These are phyloP conservation scores for Draba incana DNA, from an alignment of 345 rosid genomes.

Conservation along the genomic window DNA sequence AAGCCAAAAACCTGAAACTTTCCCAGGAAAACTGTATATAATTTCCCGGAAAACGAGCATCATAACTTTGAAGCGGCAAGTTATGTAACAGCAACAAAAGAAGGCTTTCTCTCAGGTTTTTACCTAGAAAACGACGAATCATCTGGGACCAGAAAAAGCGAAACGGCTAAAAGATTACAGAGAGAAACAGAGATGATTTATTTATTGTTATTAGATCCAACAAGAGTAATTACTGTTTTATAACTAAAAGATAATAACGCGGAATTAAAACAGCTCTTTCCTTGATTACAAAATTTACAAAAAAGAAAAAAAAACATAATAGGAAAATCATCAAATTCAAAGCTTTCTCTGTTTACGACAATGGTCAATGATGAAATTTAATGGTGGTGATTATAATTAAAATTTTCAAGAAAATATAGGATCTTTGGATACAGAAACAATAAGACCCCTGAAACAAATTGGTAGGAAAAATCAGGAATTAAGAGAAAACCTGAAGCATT, in stretches of 20 bases:
- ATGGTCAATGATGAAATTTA: slow-evolving; percentile 16
- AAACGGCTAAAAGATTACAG: slow-evolving; percentile 12
- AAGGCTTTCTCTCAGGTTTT: slow-evolving; percentile 25
- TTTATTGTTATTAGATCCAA: slow-evolving; percentile 23
- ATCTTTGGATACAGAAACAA: slow-evolving; percentile 21
- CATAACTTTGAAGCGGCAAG: slow-evolving; percentile 16
- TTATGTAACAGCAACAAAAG: slow-evolving; percentile 23
- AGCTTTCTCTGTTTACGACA: not conserved
- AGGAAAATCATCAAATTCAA: too few species aligned
- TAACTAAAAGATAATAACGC: not conserved
- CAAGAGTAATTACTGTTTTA: slow-evolving; percentile 21
- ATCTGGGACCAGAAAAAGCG: slow-evolving; percentile 29
- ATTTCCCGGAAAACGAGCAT: slow-evolving; percentile 10
- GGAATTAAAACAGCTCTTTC: too few species aligned
- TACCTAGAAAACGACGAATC: slow-evolving; percentile 22
- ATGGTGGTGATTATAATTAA: not conserved
- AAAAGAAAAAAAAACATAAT: too few species aligned
- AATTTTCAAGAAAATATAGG: not conserved
- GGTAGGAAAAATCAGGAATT: not conserved
- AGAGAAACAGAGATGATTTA: not conserved
- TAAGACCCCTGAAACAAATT: not conserved
- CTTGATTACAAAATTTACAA: not conserved
- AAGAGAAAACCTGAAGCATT: slow-evolving; percentile 33
- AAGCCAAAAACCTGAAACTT: slow-evolving; percentile 5
- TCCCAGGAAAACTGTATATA: not conserved